Conservation (phyloP, 2,329 filamentous ascomycete species). For the Aureobasidium sp. region DNA sequence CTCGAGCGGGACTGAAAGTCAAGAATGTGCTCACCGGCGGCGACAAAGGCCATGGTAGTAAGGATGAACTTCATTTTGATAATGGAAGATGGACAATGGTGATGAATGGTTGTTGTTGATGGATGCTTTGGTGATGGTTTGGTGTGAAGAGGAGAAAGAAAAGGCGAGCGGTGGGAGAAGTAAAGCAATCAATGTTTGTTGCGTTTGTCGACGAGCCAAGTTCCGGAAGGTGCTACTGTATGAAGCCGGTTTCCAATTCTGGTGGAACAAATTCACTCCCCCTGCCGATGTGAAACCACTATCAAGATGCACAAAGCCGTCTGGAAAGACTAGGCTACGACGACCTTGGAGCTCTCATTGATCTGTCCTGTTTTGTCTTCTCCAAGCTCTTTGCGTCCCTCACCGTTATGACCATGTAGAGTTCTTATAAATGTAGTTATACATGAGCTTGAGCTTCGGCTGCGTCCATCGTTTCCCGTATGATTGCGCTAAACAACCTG, state of each 20-base stretch:
- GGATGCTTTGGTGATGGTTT: neutral
- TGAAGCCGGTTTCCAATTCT: neutral
- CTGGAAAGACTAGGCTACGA: neutral
- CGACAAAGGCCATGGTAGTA: conserved; percentile 9
- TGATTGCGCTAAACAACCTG: neutral
- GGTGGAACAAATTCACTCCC: neutral
- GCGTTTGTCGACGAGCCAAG: neutral
- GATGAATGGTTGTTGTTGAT: neutral
- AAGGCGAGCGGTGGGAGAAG: neutral
- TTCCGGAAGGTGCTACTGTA: neutral
- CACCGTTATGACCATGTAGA: neutral
- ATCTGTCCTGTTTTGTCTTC: neutral
- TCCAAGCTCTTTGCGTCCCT: neutral
- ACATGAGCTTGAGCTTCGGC: neutral
- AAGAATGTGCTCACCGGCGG: neutral
- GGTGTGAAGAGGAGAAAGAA: neutral
- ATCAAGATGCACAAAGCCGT: neutral
- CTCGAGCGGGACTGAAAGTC: neutral
- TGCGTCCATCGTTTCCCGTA: neutral
- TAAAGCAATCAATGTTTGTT: neutral
- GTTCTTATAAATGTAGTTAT: neutral
- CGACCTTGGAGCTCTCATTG: neutral
- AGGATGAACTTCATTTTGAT: conserved; percentile 14
- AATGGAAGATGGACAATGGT: neutral
- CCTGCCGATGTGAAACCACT: neutral